A percentile compares a stretch with the other conserved stretches of the same genome.
Conservation (phyloP, 768 basidiomycete species). For the Collybia sp. region DNA sequence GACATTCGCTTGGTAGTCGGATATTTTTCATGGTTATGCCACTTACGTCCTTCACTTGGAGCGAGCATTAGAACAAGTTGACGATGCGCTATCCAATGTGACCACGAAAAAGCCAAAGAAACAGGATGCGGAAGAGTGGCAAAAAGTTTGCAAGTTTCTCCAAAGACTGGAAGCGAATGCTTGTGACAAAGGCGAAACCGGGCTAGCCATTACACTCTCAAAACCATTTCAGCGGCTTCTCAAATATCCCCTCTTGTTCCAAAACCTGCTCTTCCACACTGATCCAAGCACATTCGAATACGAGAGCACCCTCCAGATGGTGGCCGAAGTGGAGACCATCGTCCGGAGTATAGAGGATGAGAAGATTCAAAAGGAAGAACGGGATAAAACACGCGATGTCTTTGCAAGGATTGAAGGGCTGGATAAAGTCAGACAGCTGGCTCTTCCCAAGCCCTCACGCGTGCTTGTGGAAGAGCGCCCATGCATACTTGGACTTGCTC, state of each 20-base stretch:
- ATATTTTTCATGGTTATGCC: slow-evolving; percentile 91
- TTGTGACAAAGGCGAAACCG: slow-evolving; percentile 86
- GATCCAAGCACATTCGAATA: slow-evolving; percentile 98
- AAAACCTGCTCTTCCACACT: slow-evolving; percentile 94
- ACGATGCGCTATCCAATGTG: slow-evolving; percentile 66
- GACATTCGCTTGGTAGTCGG: slow-evolving; percentile 51
- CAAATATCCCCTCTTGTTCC: slow-evolving; percentile 96
- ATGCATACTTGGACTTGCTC: slow-evolving; percentile 32
- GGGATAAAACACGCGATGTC: slow-evolving; percentile 91
- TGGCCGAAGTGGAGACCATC: slow-evolving; percentile 94
- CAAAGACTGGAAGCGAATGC: slow-evolving; percentile 79
- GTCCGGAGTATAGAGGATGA: slow-evolving; percentile 97
- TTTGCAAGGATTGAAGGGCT: slow-evolving; percentile 96
- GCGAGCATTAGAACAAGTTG: slow-evolving; percentile 82
- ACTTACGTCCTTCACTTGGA: slow-evolving; percentile 94
- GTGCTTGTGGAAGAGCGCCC: slow-evolving; percentile 81
- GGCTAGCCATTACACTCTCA: slow-evolving; percentile 89
- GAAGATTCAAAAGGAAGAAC: slow-evolving; percentile 94
- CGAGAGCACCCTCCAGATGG: slow-evolving; percentile 93
- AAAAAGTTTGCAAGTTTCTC: slow-evolving; percentile 69
- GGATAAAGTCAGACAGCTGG: slow-evolving; percentile 90
- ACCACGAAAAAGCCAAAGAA: slow-evolving; percentile 76
- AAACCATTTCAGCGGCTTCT: slow-evolving; percentile 96
- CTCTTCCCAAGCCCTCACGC: slow-evolving; percentile 85
- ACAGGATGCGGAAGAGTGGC: slow-evolving; percentile 74